These are phyloP conservation scores for Skeletonema potamos DNA, from an alignment of 108 stramenopile species.

Conservation along the genomic window DNA sequence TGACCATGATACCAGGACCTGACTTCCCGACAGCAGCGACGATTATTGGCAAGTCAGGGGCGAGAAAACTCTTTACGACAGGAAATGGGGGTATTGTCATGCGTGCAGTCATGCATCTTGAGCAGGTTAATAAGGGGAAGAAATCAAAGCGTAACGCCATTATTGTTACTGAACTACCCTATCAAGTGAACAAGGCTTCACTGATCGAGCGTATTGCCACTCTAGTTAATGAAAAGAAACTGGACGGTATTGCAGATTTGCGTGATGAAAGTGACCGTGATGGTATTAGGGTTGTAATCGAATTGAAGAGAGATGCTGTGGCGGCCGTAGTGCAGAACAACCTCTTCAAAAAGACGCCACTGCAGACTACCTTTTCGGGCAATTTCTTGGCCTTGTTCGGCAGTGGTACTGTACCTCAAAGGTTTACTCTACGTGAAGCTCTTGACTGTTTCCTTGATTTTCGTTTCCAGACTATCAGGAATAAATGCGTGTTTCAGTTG, in stretches of 20 bases:
- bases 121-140: constrained; percentile 62
- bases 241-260: constrained; percentile 87
- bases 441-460: constrained; percentile 92
- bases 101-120: constrained; percentile 88
- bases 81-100: constrained; percentile 90
- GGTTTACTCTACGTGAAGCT: constrained; percentile 86
- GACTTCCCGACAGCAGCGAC: constrained; percentile 96
- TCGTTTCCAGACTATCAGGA: constrained; percentile 90
- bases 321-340: constrained; percentile 88
- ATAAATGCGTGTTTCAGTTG: constrained; percentile 74
- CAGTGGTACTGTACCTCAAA: constrained; percentile 76
- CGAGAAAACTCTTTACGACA: constrained; percentile 78
- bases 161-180: constrained; percentile 94
- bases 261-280: constrained; percentile 94
- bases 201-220: constrained; percentile 94
- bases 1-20: constrained; percentile 83
- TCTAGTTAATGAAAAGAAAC: constrained; percentile 94
- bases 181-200: constrained; percentile 94
- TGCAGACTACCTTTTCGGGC: constrained; percentile 92
- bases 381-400: constrained; percentile 90
- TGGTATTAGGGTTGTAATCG: constrained; percentile 97
- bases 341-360: constrained; percentile 91
- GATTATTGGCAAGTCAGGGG: constrained; percentile 81
- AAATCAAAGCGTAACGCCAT: constrained; percentile 79
- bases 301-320: constrained; percentile 94